Percentiles rank a stretch among this genome's conserved stretches.
Conservation (phyloP, 2,329 filamentous ascomycete genomes). For the Phoma sp. region DNA sequence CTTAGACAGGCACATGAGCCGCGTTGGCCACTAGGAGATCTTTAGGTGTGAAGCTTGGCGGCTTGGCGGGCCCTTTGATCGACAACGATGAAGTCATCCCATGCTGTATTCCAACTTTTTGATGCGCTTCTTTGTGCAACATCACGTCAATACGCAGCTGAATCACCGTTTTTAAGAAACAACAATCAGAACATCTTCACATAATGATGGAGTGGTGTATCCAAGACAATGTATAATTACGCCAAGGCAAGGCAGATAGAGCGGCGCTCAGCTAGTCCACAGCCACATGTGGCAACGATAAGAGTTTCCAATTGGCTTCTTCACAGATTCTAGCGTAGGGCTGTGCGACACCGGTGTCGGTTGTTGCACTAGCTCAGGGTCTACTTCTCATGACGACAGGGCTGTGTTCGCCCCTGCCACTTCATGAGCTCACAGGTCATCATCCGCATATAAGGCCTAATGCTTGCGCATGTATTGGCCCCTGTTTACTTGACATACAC, state of each 20-base stretch:
- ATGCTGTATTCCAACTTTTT: not conserved
- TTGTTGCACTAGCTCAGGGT: not conserved
- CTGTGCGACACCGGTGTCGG: slow-evolving; percentile 2
- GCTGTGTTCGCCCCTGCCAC: slow-evolving; percentile 10
- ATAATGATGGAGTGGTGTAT: not conserved
- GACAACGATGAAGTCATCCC: slow-evolving; percentile 12
- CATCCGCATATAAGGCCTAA: slow-evolving; percentile 5
- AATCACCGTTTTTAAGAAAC: not conserved
- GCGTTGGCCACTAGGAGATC: not conserved
- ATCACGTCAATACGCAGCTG: slow-evolving; percentile 5
- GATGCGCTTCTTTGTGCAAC: slow-evolving; percentile 1
- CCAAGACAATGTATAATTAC: not conserved
- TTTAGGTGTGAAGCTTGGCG: slow-evolving; percentile 6
- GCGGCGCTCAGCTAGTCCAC: not conserved
- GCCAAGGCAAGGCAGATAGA: slow-evolving; percentile 7
- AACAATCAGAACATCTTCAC: not conserved
- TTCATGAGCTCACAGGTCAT: not conserved
- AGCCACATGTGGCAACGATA: slow-evolving; percentile 9
- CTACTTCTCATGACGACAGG: slow-evolving; percentile 14
- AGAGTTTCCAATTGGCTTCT: slow-evolving; percentile 5
- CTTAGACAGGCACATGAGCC: slow-evolving; percentile 1
- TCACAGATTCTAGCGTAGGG: slow-evolving; percentile 1
- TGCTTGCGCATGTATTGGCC: slow-evolving; percentile 1
- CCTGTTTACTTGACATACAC: not conserved
- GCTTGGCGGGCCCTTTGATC: slow-evolving; percentile 8